phyloP scores from a whole-genome alignment of 2,329 filamentous ascomycete species.

The Diaporthe citriasiana region DNA sequence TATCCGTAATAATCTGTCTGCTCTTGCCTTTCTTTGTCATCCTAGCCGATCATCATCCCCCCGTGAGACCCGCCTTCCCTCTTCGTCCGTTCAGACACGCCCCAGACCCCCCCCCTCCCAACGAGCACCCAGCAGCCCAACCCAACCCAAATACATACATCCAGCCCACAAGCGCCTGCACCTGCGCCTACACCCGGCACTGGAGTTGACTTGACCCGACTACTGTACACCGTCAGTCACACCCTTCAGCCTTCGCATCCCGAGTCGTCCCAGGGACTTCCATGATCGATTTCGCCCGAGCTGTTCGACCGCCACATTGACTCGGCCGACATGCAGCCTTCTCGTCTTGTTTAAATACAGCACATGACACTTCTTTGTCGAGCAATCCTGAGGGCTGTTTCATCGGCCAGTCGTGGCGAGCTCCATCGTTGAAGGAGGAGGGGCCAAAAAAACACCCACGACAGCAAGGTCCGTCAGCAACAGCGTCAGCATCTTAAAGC shows the following conservation, averaged over 20 bases:
- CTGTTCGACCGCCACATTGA: conserved; percentile 1
- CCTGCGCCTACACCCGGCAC: neutral
- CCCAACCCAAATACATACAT: neutral
- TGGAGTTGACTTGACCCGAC: neutral
- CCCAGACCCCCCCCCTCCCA: neutral
- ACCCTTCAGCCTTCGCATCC: conserved; percentile 7
- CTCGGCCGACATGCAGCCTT: conserved; percentile 26
- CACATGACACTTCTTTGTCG: conserved; percentile 14
- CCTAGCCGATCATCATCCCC: conserved; percentile 27
- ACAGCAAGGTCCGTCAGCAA: neutral
- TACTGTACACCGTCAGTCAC: conserved; percentile 6
- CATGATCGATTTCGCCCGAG: conserved; percentile 2
- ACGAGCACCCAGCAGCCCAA: neutral
- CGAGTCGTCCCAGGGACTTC: conserved; percentile 3
- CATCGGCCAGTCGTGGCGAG: conserved; percentile 25
- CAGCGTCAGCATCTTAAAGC: conserved; percentile 15
- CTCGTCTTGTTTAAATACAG: neutral
- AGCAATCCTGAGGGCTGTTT: conserved; percentile 23
- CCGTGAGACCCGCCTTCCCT: conserved; percentile 11
- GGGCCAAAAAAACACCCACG: conserved; percentile 6
- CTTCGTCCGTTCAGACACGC: conserved; percentile 14
- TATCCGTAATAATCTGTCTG: neutral
- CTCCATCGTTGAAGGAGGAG: conserved; percentile 15
- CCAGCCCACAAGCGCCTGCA: neutral
- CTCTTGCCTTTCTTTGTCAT: conserved; percentile 16